A percentile compares a stretch with the other conserved stretches of the same genome.
Evolutionary conservation across 2,329 filamentous ascomycete species (phyloP).

Genomic region (Hymenoscyphus linearis): DNA sequence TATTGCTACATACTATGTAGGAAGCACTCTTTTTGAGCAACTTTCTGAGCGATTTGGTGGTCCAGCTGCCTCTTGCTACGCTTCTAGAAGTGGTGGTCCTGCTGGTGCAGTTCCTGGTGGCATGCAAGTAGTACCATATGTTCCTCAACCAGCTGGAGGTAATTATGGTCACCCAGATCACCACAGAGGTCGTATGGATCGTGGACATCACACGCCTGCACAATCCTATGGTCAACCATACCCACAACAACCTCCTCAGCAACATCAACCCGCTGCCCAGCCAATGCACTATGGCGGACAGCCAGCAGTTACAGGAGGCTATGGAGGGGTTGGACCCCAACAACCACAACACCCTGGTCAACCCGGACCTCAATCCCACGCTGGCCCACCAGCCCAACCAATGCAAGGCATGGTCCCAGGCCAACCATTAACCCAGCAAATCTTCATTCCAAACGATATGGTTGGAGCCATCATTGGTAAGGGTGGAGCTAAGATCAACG

Average conservation of each 20-base stretch:
- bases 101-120: slow-evolving; percentile 91
- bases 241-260: slow-evolving; percentile 50
- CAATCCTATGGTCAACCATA: slow-evolving; percentile 64
- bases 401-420: slow-evolving; percentile 72
- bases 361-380: slow-evolving; percentile 58
- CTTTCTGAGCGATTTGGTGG: slow-evolving; percentile 95
- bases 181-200: slow-evolving; percentile 65
- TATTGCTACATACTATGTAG: slow-evolving; percentile 98
- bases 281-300: slow-evolving; percentile 69
- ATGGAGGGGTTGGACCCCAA: slow-evolving; percentile 74
- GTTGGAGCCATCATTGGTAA: slow-evolving; percentile 98
- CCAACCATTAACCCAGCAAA: slow-evolving; percentile 91
- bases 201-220: slow-evolving; percentile 68
- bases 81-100: slow-evolving; percentile 87
- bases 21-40: slow-evolving; percentile 95
- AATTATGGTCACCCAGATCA: slow-evolving; percentile 89
- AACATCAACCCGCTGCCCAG: slow-evolving; percentile 49
- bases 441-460: slow-evolving; percentile 99
- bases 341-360: slow-evolving; percentile 66
- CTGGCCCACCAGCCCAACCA: slow-evolving; percentile 68
- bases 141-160: slow-evolving; percentile 85
- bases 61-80: slow-evolving; percentile 94
- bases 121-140: slow-evolving; percentile 99
- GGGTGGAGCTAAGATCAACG: slow-evolving; percentile 98
- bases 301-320: slow-evolving; percentile 60